These are phyloP conservation scores for Ceratocystis alfenasii DNA, from an alignment of 2,329 filamentous ascomycete genomes.

Conservation along the genomic window DNA sequence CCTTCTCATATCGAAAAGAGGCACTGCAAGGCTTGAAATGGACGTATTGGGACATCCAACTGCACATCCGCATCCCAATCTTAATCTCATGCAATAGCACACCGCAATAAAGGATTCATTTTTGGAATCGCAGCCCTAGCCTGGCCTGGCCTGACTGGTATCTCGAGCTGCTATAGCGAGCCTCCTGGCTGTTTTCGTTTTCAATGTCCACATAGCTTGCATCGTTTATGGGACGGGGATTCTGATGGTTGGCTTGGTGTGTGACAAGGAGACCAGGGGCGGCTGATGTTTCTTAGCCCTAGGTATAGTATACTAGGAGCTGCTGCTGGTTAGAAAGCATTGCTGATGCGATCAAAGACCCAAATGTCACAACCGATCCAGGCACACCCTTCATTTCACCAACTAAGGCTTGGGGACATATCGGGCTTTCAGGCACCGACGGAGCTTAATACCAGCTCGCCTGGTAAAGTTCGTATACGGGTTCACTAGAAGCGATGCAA, in stretches of 20 bases:
- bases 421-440: too few species aligned
- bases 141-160: not conserved
- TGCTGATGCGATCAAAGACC: not conserved
- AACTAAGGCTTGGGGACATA: too few species aligned
- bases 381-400: not conserved
- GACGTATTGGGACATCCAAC: not conserved
- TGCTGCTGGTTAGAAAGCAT: too few species aligned
- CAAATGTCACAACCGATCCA: not conserved
- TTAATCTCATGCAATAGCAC: constrained; percentile 9
- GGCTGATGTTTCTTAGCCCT: not conserved
- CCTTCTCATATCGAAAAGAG: not conserved
- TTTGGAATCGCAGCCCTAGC: not conserved
- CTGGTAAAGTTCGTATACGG: too few species aligned
- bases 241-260: not conserved
- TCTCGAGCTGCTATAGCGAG: not conserved
- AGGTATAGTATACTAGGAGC: not conserved
- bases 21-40: not conserved
- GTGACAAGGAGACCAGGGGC: not conserved
- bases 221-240: not conserved
- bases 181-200: too few species aligned
- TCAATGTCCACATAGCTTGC: not conserved
- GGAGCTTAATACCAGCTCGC: too few species aligned
- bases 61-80: not conserved
- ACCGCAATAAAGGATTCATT: not conserved
- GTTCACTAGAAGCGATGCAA: too few species aligned